A percentile compares a stretch with the other conserved stretches of the same genome.
These are phyloP conservation scores for Alternaria gansuensis DNA, from an alignment of 2,329 filamentous ascomycete species.

Conservation along the genomic window DNA sequence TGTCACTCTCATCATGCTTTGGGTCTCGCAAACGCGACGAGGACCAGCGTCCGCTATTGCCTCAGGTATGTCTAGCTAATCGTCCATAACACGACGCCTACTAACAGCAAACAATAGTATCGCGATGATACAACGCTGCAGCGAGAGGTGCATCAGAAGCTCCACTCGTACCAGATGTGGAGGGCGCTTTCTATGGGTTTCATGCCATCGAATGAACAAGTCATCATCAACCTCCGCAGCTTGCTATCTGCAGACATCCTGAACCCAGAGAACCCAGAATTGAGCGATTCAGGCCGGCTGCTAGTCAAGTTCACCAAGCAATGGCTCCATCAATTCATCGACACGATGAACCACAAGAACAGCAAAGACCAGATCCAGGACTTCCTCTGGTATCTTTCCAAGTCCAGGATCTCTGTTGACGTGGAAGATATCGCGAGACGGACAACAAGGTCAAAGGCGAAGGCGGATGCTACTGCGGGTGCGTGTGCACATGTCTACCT, in stretches of 20 bases:
- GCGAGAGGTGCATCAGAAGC: constrained; percentile 81
- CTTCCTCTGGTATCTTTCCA: constrained; percentile 83
- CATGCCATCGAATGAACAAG: constrained; percentile 91
- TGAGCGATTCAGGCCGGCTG: constrained; percentile 79
- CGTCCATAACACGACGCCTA: not conserved
- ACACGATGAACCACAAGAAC: constrained; percentile 86
- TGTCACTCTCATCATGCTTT: constrained; percentile 69
- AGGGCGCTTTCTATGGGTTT: constrained; percentile 82
- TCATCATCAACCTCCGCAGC: constrained; percentile 79
- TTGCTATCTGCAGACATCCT: constrained; percentile 80
- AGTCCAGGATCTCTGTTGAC: constrained; percentile 75
- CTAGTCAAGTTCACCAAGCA: constrained; percentile 76
- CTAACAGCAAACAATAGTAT: constrained; percentile 58
- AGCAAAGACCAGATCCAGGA: constrained; percentile 86
- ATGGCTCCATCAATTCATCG: constrained; percentile 81
- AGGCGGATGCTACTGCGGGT: constrained; percentile 77
- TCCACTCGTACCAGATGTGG: constrained; percentile 92
- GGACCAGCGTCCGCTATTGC: constrained; percentile 78
- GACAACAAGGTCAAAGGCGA: constrained; percentile 69
- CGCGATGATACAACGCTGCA: constrained; percentile 76
- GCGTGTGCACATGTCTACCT: constrained; percentile 33
- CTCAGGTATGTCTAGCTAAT: constrained; percentile 58
- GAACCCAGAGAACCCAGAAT: constrained; percentile 75
- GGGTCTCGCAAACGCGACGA: constrained; percentile 65
- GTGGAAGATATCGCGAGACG: constrained; percentile 68